phyloP scores from a whole-genome alignment of 306 rosid genomes.

The Castanea mollissima region DNA sequence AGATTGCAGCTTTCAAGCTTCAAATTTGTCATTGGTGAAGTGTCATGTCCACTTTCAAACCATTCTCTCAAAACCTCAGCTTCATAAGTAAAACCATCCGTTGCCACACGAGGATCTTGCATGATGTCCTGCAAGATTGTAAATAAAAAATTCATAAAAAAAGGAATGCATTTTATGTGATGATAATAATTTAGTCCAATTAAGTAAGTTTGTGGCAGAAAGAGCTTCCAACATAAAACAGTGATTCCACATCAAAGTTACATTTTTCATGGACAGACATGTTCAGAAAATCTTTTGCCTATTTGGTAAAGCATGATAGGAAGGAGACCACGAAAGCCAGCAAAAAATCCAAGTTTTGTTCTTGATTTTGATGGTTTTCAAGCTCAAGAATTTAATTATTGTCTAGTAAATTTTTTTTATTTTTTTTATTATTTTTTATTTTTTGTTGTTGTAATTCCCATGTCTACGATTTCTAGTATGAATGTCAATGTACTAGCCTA shows the following conservation, averaged over 20 bases:
- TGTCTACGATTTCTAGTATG: no score
- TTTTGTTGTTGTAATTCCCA: no score
- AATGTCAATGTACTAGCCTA: no score
- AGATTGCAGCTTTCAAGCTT: constrained; percentile 56
- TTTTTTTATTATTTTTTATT: no score
- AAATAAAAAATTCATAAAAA: neutral
- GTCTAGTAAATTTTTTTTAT: no score
- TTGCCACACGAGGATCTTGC: constrained; percentile 82
- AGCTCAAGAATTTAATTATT: no score
- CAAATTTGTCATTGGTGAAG: constrained; percentile 75
- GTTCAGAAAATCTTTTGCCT: neutral
- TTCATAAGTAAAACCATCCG: constrained; percentile 84
- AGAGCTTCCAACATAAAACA: neutral
- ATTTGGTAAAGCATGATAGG: no score
- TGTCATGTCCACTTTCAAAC: constrained; percentile 66
- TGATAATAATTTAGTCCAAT: neutral
- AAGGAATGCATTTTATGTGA: neutral
- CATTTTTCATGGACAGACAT: neutral
- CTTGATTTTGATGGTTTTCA: no score
- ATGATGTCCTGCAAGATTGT: constrained; percentile 66
- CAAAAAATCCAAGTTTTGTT: no score
- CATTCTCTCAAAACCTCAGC: constrained; percentile 64
- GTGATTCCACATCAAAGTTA: neutral
- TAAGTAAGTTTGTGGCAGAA: neutral
- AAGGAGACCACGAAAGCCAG: no score